A percentile compares a stretch with the other conserved stretches of the same genome.
Conservation (phyloP, 768 basidiomycete species). For the Lanmaoa rubissima region DNA sequence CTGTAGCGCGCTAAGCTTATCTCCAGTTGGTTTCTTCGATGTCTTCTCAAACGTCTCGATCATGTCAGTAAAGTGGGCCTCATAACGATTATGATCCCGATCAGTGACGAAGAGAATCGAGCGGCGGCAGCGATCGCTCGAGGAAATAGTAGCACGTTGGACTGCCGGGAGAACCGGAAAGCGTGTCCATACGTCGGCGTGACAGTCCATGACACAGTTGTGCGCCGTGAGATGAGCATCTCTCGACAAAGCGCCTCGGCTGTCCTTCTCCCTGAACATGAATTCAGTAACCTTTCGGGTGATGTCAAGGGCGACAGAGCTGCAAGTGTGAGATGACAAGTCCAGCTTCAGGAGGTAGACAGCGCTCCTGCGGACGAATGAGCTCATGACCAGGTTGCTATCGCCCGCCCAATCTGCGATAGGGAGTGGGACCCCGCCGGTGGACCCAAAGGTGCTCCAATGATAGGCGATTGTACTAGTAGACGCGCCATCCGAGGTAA, state of each 20-base stretch:
- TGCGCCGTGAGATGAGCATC: constrained; percentile 31
- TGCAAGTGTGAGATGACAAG: constrained; percentile 28
- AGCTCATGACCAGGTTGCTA: constrained; percentile 38
- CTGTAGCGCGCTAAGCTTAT: constrained; percentile 37
- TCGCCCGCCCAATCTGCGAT: constrained; percentile 29
- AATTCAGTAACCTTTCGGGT: constrained; percentile 57
- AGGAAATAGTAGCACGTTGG: constrained; percentile 41
- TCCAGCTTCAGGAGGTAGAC: constrained; percentile 48
- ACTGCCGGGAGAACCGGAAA: constrained; percentile 58
- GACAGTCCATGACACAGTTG: constrained; percentile 54
- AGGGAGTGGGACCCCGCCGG: constrained; percentile 40
- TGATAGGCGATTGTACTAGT: constrained; percentile 43
- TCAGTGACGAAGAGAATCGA: constrained; percentile 46
- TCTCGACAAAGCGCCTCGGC: constrained; percentile 19
- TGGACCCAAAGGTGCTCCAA: constrained; percentile 57
- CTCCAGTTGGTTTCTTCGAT: constrained; percentile 52
- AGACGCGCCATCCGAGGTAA: constrained; percentile 22
- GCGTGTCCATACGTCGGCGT: constrained; percentile 56
- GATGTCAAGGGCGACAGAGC: constrained; percentile 51
- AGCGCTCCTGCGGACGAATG: constrained; percentile 41
- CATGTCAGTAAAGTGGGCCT: constrained; percentile 43
- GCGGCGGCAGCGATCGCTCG: constrained; percentile 29
- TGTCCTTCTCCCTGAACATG: constrained; percentile 48
- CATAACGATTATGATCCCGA: constrained; percentile 34
- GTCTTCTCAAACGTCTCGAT: constrained; percentile 46